Evolutionary conservation across 768 basidiomycete species (phyloP).

Genomic region (Boletus pseudopeckii): DNA sequence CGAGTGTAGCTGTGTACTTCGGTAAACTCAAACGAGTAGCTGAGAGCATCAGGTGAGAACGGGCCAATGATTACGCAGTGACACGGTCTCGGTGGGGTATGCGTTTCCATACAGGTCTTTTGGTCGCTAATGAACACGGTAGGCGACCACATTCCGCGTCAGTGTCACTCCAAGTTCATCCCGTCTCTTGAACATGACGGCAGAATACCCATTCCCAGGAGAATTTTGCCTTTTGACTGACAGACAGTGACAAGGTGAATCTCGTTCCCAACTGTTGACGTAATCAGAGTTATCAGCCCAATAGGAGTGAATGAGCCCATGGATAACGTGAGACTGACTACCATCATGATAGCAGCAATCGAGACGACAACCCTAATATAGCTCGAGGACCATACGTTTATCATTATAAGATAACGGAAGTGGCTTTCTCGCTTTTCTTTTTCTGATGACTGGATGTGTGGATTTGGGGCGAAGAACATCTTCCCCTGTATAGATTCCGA

Average conservation of each 20-base stretch:
- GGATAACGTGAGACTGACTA: constrained; percentile 6
- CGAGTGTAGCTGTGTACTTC: background rate
- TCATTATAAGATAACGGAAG: constrained; percentile 5
- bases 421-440: background rate
- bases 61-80: background rate
- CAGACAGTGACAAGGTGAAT: no score
- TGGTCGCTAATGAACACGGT: background rate
- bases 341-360: background rate
- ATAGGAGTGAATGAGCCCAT: background rate
- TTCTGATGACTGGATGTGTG: background rate
- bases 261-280: background rate
- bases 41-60: background rate
- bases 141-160: background rate
- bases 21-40: background rate
- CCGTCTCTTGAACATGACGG: background rate
- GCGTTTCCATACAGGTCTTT: background rate
- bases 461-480: background rate
- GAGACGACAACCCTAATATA: background rate
- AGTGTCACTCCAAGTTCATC: no score
- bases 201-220: no score
- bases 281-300: background rate
- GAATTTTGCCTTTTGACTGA: background rate
- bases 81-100: background rate
- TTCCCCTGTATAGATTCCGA: background rate
- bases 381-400: background rate